Evolutionary conservation across 192 early-diverging fungal species (phyloP), one percentile per base, ranked within the genome.

Genomic region (Mortierella claussenii): DNA sequence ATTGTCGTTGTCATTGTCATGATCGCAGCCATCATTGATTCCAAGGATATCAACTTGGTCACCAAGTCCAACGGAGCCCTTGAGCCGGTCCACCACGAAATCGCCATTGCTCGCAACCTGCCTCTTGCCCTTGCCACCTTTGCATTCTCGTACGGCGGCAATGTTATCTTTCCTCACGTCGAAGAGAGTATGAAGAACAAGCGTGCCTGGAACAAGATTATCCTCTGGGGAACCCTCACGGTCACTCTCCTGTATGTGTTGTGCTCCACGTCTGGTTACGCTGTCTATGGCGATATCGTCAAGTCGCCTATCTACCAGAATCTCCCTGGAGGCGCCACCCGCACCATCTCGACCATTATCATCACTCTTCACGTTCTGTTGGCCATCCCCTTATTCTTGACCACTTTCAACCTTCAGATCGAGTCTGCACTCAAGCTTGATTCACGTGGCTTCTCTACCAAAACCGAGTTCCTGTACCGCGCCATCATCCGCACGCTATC

Each of bases 81-180:
- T 61, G 37, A 24, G 6, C 64, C 73, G 3, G 34, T 76, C 18
- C 28, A 62, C 13, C 82, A 86, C 46, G 66, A 82, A 12, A 49
- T 78, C 28, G 82, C 80, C 43, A 76, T 85, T n/a, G 73, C 78
- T 55, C 57, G 80, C 33, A 80, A 85, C 49, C 81, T 93, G 65
- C 89, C 90, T 3, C 65, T 87, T 31, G 87, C 90, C 1, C 65
- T 93, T 8, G 86, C 86, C 34, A 88, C 88, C 11, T 83, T 93
- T 57, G 83, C 82, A 36, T 93, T 91, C 71, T 87, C 86, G 8
- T 93, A 88, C 45, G 83, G 86, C 37, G 91, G 91, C 40, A 93
- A 91, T 65, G 86, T 88, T 33, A 85, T 91, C 36, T 93, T 89
- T 71, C 86, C 91, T 31, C 87, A 93, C 60, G 88, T 93, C 10